Evolutionary conservation across 805 yeast species (phyloP), one percentile per base, ranked within the genome.

Genomic region (Cyberlindnera samutprakarnensis): DNA sequence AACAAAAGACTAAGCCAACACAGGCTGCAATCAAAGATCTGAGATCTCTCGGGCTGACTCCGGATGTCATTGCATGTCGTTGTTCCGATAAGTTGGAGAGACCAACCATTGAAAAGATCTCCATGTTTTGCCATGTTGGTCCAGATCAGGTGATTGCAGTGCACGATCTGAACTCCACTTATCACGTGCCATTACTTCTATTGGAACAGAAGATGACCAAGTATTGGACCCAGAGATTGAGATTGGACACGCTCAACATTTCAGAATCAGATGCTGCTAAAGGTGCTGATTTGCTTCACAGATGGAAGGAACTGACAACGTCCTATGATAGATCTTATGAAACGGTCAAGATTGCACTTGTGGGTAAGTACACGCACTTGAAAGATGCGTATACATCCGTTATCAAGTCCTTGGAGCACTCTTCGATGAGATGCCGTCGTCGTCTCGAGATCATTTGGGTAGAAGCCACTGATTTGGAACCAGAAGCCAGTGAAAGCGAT

Each of bases 41-140:
- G 61, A 81, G 99, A 64, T 83, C 95, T 28, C 66, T 90, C 39
- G 99, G 99, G 51, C 73, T 92, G 57, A 75, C 79, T 23, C 97
- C 97, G 14, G 97, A 92, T 60, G 80, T 92, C 76, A 86, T 92
- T 64, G 98, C 97, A 36, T 90, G 97, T 68, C 78, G 99, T 67
- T 92, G 99, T 68, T 70, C 85, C 32, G 82, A 82, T 46, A 72
- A 72, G 53, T 72, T 92, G 47, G 94, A 83, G 51, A 62, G 63
- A 37, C 76, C 87, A 43, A 87, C 96, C n/a, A 84, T 81, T 53
- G 90, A 83, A 43, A 92, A 92, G 64, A 90, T 92, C 54, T 92
- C 96, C 38, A 92, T 92, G 97, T 92, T 92, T 65, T 90, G 97
- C 61, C 97, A 92, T 55, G 98, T 92, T 47, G 96, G 96, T 19